Evolutionary conservation across 2,329 filamentous ascomycete species (phyloP), one percentile per base, ranked within the genome.

Genomic region (Ophiostoma tasmaniense): DNA sequence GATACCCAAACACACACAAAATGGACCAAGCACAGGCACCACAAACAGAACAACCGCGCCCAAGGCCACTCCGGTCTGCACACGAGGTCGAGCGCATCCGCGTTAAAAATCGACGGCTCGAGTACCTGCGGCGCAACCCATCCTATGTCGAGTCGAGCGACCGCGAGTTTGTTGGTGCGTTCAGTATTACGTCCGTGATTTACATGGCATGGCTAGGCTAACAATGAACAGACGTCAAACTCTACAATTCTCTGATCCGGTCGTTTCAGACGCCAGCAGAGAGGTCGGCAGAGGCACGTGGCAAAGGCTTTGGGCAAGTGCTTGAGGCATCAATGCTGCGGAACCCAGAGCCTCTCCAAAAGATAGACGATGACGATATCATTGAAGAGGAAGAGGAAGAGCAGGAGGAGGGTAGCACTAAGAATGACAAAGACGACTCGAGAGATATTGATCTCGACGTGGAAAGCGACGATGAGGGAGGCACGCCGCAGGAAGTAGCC

Each of bases 171-270:
- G 82, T 83, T 30, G 81, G 84, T 85, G 74, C 35, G 78, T n/a
- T n/a, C n/a, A n/a, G n/a, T n/a, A n/a, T n/a, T n/a, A n/a, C n/a
- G n/a, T n/a, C n/a, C n/a, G n/a, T n/a, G n/a, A n/a, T n/a, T n/a
- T n/a, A n/a, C n/a, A n/a, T n/a, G n/a, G n/a, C n/a, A n/a, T n/a
- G n/a, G n/a, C n/a, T n/a, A n/a, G n/a, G n/a, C n/a, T n/a, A n/a
- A n/a, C n/a, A n/a, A 37, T 39, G 13, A 30, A 17, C 2, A 84
- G 91, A 95, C 78, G 92, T 92, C 0, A 80, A 94, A 10, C 84
- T 96, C 39, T 96, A 96, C 81, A 91, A 96, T 77, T 85, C 87
- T 67, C 83, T 96, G 30, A 85, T 97, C 71, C 87, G 91, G 67
- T 87, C 87, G 67, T 93, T 93, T 76, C 91, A 93, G 73, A 89